Conservation (phyloP, 805 yeast genomes). For the Phaffomyces thermotolerans region DNA sequence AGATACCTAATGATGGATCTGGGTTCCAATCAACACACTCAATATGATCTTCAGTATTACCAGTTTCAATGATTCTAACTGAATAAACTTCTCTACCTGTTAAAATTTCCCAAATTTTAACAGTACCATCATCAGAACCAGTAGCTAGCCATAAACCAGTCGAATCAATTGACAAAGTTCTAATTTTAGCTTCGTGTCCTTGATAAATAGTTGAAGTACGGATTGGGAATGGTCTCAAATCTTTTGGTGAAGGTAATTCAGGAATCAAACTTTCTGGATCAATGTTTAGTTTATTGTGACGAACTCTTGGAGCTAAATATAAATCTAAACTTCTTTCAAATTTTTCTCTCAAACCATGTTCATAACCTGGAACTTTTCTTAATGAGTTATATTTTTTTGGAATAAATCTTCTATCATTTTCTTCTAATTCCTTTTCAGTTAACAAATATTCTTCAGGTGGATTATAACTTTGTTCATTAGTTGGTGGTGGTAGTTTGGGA, state of each 20-base stretch:
- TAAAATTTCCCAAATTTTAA: constrained; percentile 92
- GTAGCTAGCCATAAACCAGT: constrained; percentile 94
- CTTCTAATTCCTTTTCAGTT: constrained; percentile 68
- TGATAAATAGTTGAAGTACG: constrained; percentile 73
- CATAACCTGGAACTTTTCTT: constrained; percentile 91
- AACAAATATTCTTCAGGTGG: constrained; percentile 94
- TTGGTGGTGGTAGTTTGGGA: constrained; percentile 93
- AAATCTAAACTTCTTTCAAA: constrained; percentile 92
- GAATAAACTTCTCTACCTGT: constrained; percentile 91
- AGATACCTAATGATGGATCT: constrained; percentile 57
- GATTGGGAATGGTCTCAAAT: constrained; percentile 94
- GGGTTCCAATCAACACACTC: constrained; percentile 92
- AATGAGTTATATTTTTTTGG: constrained; percentile 79
- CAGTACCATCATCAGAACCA: constrained; percentile 94
- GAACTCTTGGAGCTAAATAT: constrained; percentile 92
- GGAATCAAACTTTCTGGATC: constrained; percentile 96
- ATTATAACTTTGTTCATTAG: constrained; percentile 92
- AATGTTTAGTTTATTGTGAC: constrained; percentile 81
- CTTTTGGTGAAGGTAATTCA: constrained; percentile 94
- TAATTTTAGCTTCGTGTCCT: constrained; percentile 80
- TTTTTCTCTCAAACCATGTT: constrained; percentile 76
- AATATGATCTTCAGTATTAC: constrained; percentile 67
- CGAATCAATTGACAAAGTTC: constrained; percentile 81
- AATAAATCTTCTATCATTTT: constrained; percentile 73
- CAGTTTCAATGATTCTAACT: constrained; percentile 34